phyloP scores from a whole-genome alignment of 192 early-diverging fungal species.

The Coemansia sp. region DNA sequence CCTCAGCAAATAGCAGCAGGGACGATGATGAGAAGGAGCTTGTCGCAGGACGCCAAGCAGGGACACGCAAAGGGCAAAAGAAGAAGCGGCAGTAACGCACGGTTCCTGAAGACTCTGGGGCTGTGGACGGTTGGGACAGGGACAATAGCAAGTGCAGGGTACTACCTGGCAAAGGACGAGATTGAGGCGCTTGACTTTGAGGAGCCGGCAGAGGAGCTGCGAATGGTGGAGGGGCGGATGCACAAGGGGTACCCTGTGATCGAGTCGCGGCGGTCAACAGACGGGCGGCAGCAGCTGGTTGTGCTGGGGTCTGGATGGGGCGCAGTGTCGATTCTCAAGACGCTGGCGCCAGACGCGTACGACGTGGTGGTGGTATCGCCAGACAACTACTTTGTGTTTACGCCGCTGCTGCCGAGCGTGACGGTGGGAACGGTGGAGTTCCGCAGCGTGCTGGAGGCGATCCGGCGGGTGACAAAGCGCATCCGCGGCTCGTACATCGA shows the following conservation, averaged over 20 bases:
- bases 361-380: slow-evolving; percentile 78
- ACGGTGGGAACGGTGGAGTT: slow-evolving; percentile 90
- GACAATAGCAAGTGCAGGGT: slow-evolving; percentile 13
- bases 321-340: slow-evolving; percentile 63
- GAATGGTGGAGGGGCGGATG: slow-evolving; percentile 5
- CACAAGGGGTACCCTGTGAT: slow-evolving; percentile 32
- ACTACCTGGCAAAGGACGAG: slow-evolving; percentile 35
- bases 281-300: slow-evolving; percentile 47
- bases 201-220: slow-evolving; percentile 42
- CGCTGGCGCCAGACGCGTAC: slow-evolving; percentile 69
- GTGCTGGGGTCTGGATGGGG: slow-evolving; percentile 56
- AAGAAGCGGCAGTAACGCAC: not conserved
- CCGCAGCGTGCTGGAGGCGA: slow-evolving; percentile 81
- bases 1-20: not conserved
- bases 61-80: not conserved
- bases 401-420: slow-evolving; percentile 69
- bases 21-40: too few species aligned
- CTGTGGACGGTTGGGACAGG: slow-evolving; percentile 25
- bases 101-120: slow-evolving; percentile 29
- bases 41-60: not conserved
- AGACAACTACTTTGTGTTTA: slow-evolving; percentile 88
- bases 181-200: slow-evolving; percentile 41
- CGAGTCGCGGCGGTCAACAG: slow-evolving; percentile 7
- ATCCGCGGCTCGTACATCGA: slow-evolving; percentile 80
- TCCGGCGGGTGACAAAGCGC: slow-evolving; percentile 85